These are phyloP conservation scores for Aspergillus ibericus DNA, from an alignment of 2,329 filamentous ascomycete species.

Conservation along the genomic window DNA sequence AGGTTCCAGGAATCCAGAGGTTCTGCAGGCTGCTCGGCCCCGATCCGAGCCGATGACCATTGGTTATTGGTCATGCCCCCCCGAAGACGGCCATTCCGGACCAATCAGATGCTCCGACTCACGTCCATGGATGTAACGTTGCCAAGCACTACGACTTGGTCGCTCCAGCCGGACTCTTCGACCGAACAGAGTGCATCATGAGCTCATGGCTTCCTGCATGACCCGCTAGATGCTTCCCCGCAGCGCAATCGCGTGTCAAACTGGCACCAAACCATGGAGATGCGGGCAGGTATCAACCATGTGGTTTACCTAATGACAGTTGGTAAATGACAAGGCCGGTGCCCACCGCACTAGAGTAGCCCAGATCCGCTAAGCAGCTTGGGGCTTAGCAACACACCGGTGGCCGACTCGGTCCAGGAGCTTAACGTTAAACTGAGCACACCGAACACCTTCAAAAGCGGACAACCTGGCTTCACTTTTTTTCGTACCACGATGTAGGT, in stretches of 20 bases:
- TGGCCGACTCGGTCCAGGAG: not conserved
- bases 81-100: not conserved
- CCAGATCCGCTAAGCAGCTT: not conserved
- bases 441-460: not conserved
- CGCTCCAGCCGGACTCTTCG: not conserved
- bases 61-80: not conserved
- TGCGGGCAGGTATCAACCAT: not conserved
- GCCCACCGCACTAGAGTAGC: not conserved
- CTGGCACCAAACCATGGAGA: not conserved
- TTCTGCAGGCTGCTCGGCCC: not conserved
- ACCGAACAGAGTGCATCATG: not conserved
- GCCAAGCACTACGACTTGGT: not conserved
- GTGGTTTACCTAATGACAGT: not conserved
- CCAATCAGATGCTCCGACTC: not conserved
- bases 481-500: too few species aligned
- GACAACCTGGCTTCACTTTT: not conserved
- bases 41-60: not conserved
- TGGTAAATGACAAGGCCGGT: not conserved
- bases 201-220: not conserved
- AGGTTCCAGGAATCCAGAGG: too few species aligned
- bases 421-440: not conserved
- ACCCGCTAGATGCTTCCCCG: not conserved
- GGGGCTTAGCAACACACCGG: not conserved
- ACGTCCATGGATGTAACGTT: not conserved
- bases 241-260: not conserved